Conservation (phyloP, 2,329 filamentous ascomycete genomes). For the Fusarium sp. region DNA sequence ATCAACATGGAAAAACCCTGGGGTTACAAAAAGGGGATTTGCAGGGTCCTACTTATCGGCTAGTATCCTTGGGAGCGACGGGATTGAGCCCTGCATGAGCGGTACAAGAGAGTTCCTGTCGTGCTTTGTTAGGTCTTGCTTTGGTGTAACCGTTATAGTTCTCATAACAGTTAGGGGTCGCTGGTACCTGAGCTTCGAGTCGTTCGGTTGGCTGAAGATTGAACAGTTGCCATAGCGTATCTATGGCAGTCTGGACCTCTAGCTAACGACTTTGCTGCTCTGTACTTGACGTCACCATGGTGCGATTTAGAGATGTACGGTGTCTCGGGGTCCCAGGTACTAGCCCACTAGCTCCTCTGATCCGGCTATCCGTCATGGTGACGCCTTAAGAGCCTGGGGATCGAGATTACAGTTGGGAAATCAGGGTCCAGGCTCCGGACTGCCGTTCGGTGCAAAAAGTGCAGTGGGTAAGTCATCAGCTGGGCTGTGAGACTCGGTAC, state of each 20-base stretch:
- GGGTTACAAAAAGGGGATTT: conserved; percentile 30
- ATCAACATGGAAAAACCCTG: conserved; percentile 19
- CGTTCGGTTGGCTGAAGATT: conserved; percentile 6
- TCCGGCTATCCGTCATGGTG: conserved; percentile 48
- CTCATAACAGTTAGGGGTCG: conserved; percentile 10
- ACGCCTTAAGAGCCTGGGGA: conserved; percentile 41
- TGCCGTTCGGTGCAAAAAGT: conserved; percentile 34
- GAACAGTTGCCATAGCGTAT: conserved; percentile 12
- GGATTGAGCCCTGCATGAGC: conserved; percentile 42
- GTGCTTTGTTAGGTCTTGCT: conserved; percentile 20
- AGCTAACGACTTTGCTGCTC: conserved; percentile 30
- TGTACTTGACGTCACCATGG: conserved; percentile 51
- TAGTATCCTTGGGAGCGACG: conserved; percentile 20
- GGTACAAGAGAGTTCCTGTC: conserved; percentile 25
- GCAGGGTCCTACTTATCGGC: conserved; percentile 35
- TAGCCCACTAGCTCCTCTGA: conserved; percentile 26
- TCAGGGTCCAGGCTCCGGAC: conserved; percentile 51
- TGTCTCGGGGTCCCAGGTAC: conserved; percentile 42
- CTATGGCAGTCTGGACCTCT: conserved; percentile 25
- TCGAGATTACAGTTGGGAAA: conserved; percentile 53
- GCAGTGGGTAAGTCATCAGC: conserved; percentile 25
- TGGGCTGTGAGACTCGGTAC: conserved; percentile 4
- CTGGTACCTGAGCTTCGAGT: conserved; percentile 24
- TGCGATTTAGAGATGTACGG: conserved; percentile 38
- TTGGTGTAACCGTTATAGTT: conserved; percentile 19